These are phyloP conservation scores for Ganoderma multipileum DNA, from an alignment of 1,284 basidiomycete species.

Conservation along the genomic window DNA sequence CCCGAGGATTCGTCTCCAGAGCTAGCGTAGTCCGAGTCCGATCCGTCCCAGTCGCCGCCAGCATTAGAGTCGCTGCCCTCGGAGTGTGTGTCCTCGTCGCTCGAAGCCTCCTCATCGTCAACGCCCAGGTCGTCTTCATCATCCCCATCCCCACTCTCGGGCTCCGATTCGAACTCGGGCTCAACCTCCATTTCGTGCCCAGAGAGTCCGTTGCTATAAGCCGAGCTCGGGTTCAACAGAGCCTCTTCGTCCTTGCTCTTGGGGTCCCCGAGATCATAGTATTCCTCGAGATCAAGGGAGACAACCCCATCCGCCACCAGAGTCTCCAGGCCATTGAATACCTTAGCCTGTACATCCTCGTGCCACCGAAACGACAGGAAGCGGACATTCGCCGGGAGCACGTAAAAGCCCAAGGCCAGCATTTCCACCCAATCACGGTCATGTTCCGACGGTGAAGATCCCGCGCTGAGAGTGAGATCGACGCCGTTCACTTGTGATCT, in stretches of 20 bases:
- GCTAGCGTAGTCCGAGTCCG: neutral
- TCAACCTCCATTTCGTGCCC: neutral
- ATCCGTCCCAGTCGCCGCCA: neutral
- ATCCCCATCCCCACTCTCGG: neutral
- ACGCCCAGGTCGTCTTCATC: neutral
- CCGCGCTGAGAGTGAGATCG: neutral
- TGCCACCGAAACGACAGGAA: neutral
- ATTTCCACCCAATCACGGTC: neutral
- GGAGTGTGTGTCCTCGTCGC: neutral
- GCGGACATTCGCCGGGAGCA: neutral
- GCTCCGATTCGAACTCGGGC: neutral
- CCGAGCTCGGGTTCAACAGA: neutral
- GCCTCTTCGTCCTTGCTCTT: neutral
- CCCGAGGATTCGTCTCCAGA: neutral
- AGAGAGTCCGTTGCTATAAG: neutral
- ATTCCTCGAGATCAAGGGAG: neutral
- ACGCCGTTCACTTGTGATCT: neutral
- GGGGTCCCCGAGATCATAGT: neutral
- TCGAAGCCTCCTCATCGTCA: neutral
- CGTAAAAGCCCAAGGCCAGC: neutral
- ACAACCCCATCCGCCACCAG: neutral
- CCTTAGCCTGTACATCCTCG: neutral
- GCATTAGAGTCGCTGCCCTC: neutral
- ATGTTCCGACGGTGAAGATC: neutral
- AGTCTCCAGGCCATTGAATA: neutral